These are phyloP conservation scores for Paramecium biaurelia DNA, from an alignment of 73 alveolate species.

Conservation along the genomic window DNA sequence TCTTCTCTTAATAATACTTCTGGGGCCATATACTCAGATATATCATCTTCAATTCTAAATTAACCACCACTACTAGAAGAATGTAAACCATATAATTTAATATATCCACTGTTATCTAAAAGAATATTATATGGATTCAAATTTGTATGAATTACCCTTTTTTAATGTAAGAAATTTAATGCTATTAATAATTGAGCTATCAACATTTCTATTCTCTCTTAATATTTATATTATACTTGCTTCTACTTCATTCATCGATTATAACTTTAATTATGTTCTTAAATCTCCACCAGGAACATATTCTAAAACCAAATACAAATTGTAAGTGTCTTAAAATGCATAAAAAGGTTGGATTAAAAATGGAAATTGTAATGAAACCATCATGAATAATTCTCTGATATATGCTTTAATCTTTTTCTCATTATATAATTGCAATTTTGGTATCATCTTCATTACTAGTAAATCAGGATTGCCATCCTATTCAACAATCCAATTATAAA, in stretches of 20 bases:
- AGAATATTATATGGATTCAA: constrained; percentile 28
- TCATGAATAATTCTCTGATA: not conserved
- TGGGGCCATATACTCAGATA: constrained; percentile 94
- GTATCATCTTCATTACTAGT: constrained; percentile 34
- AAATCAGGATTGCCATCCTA: constrained; percentile 17
- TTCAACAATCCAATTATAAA: constrained; percentile 53
- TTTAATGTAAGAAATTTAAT: not conserved
- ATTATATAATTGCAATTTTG: constrained; percentile 43
- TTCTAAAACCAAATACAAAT: constrained; percentile 86
- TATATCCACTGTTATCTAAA: constrained; percentile 62
- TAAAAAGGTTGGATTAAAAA: constrained; percentile 86
- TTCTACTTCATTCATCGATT: constrained; percentile 2
- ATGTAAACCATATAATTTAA: constrained; percentile 70
- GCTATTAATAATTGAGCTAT: constrained; percentile 17
- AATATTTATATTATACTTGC: constrained; percentile 10
- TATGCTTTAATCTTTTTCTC: constrained; percentile 32
- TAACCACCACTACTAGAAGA: constrained; percentile 48
- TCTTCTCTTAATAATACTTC: constrained; percentile 81
- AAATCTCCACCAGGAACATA: constrained; percentile 92
- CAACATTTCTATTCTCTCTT: not conserved
- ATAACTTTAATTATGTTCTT: constrained; percentile 54
- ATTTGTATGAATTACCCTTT: constrained; percentile 15
- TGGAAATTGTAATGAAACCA: constrained; percentile 66
- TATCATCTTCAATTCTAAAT: constrained; percentile 66
- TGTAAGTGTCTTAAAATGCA: constrained; percentile 89